Evolutionary conservation across 805 yeast species (phyloP).

Genomic region (Saccharomycopsis olivae): DNA sequence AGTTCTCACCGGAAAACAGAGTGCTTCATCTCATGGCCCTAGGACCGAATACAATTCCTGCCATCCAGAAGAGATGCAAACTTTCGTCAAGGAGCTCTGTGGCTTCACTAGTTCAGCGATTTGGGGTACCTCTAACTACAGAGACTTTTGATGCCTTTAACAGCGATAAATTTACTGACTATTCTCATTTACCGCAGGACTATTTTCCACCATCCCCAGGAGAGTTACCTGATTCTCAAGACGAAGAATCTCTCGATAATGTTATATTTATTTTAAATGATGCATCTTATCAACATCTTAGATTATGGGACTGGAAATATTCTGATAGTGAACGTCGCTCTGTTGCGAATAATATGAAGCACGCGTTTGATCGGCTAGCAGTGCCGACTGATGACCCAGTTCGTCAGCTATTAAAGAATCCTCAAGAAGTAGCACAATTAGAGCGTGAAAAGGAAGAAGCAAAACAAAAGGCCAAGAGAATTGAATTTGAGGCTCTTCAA

Average conservation of each 20-base stretch:
- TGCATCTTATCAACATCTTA: conserved; percentile 10
- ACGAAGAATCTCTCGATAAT: neutral
- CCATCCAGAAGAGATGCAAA: conserved; percentile 10
- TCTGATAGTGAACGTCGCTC: neutral
- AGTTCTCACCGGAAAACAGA: conserved; percentile 12
- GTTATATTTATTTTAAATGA: conserved; percentile 17
- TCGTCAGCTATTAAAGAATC: conserved; percentile 9
- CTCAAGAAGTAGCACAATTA: conserved; percentile 1
- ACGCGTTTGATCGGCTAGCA: conserved; percentile 13
- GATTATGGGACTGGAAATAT: conserved; percentile 17
- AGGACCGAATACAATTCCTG: conserved; percentile 13
- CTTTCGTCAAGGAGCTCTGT: conserved; percentile 1
- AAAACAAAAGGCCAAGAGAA: neutral
- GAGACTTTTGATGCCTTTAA: conserved; percentile 6
- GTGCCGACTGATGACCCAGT: conserved; percentile 12
- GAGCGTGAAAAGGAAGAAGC: neutral
- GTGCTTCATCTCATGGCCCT: conserved; percentile 17
- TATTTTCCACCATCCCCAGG: neutral
- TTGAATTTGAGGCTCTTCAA: neutral
- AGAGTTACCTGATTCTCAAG: neutral
- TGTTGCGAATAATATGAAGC: conserved; percentile 11
- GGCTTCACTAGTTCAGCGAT: conserved; percentile 4
- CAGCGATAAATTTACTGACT: conserved; percentile 1
- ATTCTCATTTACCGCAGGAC: neutral
- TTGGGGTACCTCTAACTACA: no score